These are phyloP conservation scores for Amanita muscaria DNA, from an alignment of 768 basidiomycete species.

Conservation along the genomic window DNA sequence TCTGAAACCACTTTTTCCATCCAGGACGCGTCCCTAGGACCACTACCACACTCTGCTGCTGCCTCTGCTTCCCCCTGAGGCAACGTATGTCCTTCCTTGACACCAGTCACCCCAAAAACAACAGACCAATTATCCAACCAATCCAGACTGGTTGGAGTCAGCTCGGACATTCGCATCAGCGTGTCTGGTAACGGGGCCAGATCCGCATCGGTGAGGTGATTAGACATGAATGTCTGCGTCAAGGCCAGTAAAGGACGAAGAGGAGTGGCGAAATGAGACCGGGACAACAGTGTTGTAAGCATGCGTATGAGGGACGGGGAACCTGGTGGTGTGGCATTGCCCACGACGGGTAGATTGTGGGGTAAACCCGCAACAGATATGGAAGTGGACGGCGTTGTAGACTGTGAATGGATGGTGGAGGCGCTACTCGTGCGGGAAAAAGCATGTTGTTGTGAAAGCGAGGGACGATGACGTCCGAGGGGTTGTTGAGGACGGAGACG, in stretches of 20 bases:
- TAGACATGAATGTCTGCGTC: slow-evolving; percentile 55
- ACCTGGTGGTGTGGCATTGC: not conserved
- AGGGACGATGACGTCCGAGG: not conserved
- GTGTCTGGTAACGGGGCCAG: slow-evolving; percentile 51
- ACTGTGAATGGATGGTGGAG: slow-evolving; percentile 44
- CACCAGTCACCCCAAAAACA: not conserved
- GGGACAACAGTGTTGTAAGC: slow-evolving; percentile 53
- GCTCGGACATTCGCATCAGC: slow-evolving; percentile 41
- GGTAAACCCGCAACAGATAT: slow-evolving; percentile 22
- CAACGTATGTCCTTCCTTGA: not conserved
- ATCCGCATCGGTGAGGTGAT: slow-evolving; percentile 62
- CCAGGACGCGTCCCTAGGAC: no score
- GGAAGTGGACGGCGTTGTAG: not conserved
- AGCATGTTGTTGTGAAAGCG: not conserved
- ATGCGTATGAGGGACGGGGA: slow-evolving; percentile 23
- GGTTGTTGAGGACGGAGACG: not conserved
- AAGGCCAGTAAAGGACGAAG: slow-evolving; percentile 54
- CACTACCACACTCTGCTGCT: not conserved
- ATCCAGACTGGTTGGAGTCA: slow-evolving; percentile 61
- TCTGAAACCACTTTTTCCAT: not conserved
- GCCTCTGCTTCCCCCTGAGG: not conserved
- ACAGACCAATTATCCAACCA: slow-evolving; percentile 62
- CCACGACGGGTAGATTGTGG: slow-evolving; percentile 43
- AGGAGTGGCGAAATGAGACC: slow-evolving; percentile 44
- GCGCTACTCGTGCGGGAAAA: not conserved